Conservation (phyloP, 345 rosid species). For the Eucalyptus camaldulensis region DNA sequence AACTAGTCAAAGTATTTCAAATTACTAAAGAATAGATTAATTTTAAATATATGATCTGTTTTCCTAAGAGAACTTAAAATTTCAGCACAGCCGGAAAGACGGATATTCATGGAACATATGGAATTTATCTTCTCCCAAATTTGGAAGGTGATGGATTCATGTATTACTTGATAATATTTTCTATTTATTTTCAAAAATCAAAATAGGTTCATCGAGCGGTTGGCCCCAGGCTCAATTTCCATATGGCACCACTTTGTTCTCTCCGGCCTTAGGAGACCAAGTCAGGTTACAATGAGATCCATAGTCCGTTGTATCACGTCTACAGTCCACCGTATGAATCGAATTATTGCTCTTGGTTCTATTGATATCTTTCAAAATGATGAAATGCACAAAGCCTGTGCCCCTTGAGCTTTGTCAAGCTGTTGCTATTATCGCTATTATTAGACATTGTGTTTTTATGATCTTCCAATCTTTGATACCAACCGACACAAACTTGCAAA, state of each 20-base stretch:
- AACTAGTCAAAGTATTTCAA: not conserved
- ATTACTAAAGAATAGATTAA: not conserved
- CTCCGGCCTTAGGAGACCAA: not conserved
- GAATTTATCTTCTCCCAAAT: not conserved
- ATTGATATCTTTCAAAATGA: not conserved
- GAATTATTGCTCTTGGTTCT: not conserved
- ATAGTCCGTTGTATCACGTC: not conserved
- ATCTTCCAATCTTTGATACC: not conserved
- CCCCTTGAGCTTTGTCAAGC: not conserved
- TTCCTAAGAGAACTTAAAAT: not conserved
- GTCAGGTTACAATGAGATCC: not conserved
- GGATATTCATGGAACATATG: not conserved
- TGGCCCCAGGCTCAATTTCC: not conserved
- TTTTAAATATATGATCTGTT: not conserved
- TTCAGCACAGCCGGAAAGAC: not conserved
- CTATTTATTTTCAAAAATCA: not conserved
- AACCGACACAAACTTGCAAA: not conserved
- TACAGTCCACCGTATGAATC: not conserved
- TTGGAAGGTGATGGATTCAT: not conserved
- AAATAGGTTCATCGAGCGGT: not conserved
- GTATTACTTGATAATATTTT: not conserved
- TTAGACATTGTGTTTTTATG: not conserved
- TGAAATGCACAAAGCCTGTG: not conserved
- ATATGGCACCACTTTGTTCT: not conserved
- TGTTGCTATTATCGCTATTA: not conserved